A percentile compares a stretch with the other conserved stretches of the same genome.
phyloP scores from a whole-genome alignment of 2,329 filamentous ascomycete genomes.

The Penicillium sp. region DNA sequence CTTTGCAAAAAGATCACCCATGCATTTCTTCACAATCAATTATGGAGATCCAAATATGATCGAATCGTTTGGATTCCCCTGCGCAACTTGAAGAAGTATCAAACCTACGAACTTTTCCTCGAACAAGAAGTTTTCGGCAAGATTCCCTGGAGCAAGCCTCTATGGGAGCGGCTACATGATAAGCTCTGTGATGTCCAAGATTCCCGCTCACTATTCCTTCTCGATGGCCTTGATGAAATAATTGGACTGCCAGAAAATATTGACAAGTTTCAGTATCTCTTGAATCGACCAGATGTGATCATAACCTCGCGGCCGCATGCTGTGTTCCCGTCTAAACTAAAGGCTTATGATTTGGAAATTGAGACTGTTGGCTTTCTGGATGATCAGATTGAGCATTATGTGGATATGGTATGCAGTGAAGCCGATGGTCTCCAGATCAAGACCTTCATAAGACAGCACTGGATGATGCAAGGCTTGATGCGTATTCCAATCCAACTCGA shows the following conservation, averaged over 20 bases:
- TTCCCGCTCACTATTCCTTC: not conserved
- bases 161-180: not conserved
- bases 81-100: not conserved
- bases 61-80: not conserved
- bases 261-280: not conserved
- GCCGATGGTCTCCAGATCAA: too few relatives aligned
- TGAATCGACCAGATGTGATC: not conserved
- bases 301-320: too few relatives aligned
- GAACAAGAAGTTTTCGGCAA: not conserved
- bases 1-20: not conserved
- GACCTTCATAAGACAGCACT: not conserved
- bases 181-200: not conserved
- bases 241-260: not conserved
- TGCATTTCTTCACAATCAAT: not conserved
- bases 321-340: too few relatives aligned
- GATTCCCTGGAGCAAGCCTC: not conserved
- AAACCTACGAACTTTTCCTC: too few relatives aligned
- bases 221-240: not conserved
- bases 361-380: too few relatives aligned
- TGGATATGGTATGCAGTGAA: too few relatives aligned
- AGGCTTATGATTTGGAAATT: too few relatives aligned
- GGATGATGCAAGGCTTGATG: not conserved
- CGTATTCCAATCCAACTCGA: not conserved
- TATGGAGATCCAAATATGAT: not conserved
- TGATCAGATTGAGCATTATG: too few relatives aligned